phyloP scores from a whole-genome alignment of 805 yeast genomes.

The Yamadazyma akitaensis region DNA sequence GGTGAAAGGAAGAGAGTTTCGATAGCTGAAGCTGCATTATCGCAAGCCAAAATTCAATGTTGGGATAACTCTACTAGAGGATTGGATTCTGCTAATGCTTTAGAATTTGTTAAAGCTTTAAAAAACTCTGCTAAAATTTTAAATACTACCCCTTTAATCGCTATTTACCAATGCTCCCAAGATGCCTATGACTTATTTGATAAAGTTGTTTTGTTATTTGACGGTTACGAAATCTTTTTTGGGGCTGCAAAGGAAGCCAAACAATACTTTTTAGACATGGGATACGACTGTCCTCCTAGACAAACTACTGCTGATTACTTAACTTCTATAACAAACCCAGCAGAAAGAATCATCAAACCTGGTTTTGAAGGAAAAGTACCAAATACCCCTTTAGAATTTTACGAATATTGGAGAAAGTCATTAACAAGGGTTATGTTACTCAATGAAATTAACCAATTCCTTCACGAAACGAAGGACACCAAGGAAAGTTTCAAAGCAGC shows the following conservation, averaged over 20 bases:
- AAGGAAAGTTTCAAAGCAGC: constrained; percentile 19
- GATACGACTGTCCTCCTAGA: constrained; percentile 58
- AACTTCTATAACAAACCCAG: constrained; percentile 65
- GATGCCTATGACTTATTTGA: constrained; percentile 48
- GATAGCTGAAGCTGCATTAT: constrained; percentile 70
- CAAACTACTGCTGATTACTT: constrained; percentile 68
- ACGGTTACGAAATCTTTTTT: constrained; percentile 46
- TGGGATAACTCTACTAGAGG: constrained; percentile 85
- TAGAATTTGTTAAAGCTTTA: constrained; percentile 66
- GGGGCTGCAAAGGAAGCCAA: constrained; percentile 43
- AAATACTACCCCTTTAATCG: constrained; percentile 54
- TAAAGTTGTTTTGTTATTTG: constrained; percentile 44
- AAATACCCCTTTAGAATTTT: constrained; percentile 54
- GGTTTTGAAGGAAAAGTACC: constrained; percentile 58
- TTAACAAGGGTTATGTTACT: constrained; percentile 44
- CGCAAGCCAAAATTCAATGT: constrained; percentile 52
- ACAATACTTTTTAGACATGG: constrained; percentile 56
- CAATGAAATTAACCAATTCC: constrained; percentile 41
- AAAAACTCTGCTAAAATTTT: constrained; percentile 55
- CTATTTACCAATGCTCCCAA: constrained; percentile 54
- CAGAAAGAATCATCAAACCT: constrained; percentile 48
- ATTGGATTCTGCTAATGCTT: constrained; percentile 78
- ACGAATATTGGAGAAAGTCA: constrained; percentile 55
- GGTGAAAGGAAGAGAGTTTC: constrained; percentile 87
- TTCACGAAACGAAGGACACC: constrained; percentile 21